Evolutionary conservation across 2,329 filamentous ascomycete species (phyloP).

Genomic region (Rutstroemia sydowiana): DNA sequence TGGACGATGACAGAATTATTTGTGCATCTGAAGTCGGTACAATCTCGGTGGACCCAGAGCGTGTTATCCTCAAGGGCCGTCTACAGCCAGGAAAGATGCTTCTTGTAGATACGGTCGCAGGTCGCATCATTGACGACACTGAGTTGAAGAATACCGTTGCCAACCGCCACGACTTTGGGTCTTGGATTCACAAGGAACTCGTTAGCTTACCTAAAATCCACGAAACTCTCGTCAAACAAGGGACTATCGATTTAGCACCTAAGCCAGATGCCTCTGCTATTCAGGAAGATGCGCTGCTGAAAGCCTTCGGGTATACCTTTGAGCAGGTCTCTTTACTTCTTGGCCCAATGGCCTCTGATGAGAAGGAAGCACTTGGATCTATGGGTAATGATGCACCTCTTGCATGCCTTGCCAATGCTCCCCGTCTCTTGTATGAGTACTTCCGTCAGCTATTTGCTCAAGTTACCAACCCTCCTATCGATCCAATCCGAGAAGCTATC

Average conservation of each 20-base stretch:
- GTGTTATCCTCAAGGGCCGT: conserved; percentile 85
- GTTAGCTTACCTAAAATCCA: conserved; percentile 73
- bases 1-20: conserved; percentile 93
- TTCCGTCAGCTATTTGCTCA: conserved; percentile 97
- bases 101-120: conserved; percentile 82
- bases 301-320: conserved; percentile 88
- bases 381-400: conserved; percentile 97
- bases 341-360: conserved; percentile 92
- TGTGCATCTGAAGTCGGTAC: conserved; percentile 96
- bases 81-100: conserved; percentile 94
- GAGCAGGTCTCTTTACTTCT: conserved; percentile 90
- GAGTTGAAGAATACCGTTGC: conserved; percentile 87
- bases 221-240: conserved; percentile 49
- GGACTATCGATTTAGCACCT: conserved; percentile 55
- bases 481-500: conserved; percentile 93
- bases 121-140: conserved; percentile 87
- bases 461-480: conserved; percentile 95
- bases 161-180: conserved; percentile 77
- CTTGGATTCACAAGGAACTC: conserved; percentile 82
- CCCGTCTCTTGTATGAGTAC: conserved; percentile 87
- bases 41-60: conserved; percentile 83
- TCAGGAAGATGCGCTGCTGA: conserved; percentile 77
- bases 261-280: conserved; percentile 62
- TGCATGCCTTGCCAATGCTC: conserved; percentile 83
- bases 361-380: conserved; percentile 92